Base-by-base conservation (phyloP, 2,329 filamentous ascomycete species). In the Colletotrichum euphorbiae region DNA sequence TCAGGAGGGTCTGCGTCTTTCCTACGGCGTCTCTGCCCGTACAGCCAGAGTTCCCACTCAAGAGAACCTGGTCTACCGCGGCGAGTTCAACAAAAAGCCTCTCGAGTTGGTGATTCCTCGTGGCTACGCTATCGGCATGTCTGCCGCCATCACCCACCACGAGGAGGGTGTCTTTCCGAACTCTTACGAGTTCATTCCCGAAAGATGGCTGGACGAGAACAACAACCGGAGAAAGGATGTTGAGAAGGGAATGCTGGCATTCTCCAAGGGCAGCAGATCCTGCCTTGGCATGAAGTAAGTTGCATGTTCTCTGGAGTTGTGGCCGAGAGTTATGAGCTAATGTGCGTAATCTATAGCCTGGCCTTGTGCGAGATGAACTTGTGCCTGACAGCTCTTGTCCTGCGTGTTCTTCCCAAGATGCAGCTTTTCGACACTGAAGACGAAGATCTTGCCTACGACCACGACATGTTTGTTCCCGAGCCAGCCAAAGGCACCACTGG, bases 221-320 rank as follows among this genome's bases (percentile, higher is more conserved):
- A 71, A 72, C 56, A 62, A 74, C 33, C 70, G 68, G 33, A 74
- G 74, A 4, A 77, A 76, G 48, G 71, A 74, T 1, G 65, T 82
- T 0, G 77, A 81, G 31, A 75, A 75, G n/a, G 77, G 76, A 45
- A 75, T 83, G 48, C 73, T 83, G 13, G 62, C 80, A 1, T 84
- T 84, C 69, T 79, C 77, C 3, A 81, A 78, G 55, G 82, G 81
- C 2, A 75, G 76, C 4, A 72, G 82, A 13, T 74, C 74, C n/a
- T 84, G 83, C 62, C 73, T 84, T 4, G 82, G 83, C 15, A 75
- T 75, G 66, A 77, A 79, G 77, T 79, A 68, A 71, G 70, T 69
- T 36, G 31, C 6, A 21, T 24, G 46, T 8, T 4, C 33, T 4
- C 40, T 12, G 6, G 8, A 19, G n/a, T 3, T 36, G 3, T 15